phyloP scores from a whole-genome alignment of 148 eudicot species.

The Rhododendron williamsianum region DNA sequence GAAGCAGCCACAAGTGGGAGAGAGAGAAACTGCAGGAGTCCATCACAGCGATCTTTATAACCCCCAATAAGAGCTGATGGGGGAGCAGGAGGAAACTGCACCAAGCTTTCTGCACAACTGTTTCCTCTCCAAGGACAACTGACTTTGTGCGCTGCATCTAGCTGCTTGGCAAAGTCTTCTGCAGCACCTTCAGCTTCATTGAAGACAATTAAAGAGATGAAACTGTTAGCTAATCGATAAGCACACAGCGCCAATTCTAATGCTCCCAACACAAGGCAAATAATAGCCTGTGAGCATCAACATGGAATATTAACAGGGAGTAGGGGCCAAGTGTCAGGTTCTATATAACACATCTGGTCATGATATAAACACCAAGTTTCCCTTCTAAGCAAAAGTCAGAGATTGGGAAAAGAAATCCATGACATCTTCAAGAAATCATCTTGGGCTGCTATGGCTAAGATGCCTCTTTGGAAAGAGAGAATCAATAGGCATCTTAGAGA shows the following conservation, averaged over 20 bases:
- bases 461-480: background rate
- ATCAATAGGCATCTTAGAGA: background rate
- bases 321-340: background rate
- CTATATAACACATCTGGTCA: background rate
- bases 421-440: background rate
- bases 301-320: background rate
- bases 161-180: conserved; percentile 72
- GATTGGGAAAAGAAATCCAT: background rate
- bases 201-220: conserved; percentile 15
- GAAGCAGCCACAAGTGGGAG: conserved; percentile 85
- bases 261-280: background rate
- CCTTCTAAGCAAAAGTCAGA: background rate
- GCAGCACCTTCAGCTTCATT: conserved; percentile 54
- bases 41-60: conserved; percentile 97
- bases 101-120: conserved; percentile 90
- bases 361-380: background rate
- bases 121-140: conserved; percentile 95
- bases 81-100: conserved; percentile 96
- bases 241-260: conserved; percentile 4
- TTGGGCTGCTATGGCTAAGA: background rate
- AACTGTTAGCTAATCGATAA: conserved; percentile 10
- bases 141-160: conserved; percentile 68
- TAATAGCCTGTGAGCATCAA: background rate
- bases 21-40: conserved; percentile 77
- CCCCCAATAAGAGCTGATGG: conserved; percentile 94